phyloP scores from a whole-genome alignment of 2,329 filamentous ascomycete genomes.

The Fusarium devonianum region DNA sequence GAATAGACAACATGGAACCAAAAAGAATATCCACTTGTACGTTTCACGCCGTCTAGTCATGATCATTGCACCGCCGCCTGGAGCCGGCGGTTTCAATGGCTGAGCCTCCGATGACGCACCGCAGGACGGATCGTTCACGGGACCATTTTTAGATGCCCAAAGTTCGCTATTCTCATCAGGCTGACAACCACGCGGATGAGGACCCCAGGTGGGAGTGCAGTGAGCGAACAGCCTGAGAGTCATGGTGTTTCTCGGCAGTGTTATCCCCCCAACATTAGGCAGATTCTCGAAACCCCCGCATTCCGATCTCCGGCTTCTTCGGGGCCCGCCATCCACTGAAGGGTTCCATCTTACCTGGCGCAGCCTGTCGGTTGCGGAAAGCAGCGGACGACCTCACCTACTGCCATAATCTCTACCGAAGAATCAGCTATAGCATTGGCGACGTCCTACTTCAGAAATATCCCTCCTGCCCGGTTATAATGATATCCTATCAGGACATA shows the following conservation, averaged over 20 bases:
- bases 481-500: no score
- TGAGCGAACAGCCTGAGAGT: background rate
- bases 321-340: slow-evolving; percentile 4
- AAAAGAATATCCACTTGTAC: no score
- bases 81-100: slow-evolving; percentile 15
- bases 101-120: slow-evolving; percentile 21
- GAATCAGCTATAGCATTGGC: no score
- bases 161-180: no score
- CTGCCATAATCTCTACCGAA: no score
- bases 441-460: slow-evolving; percentile 6
- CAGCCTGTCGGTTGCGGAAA: no score
- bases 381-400: no score
- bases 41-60: slow-evolving; percentile 7
- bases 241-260: background rate
- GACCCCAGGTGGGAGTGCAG: no score
- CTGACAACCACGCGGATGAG: no score
- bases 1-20: no score
- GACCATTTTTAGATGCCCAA: no score
- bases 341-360: slow-evolving; percentile 4
- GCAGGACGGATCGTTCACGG: slow-evolving; percentile 1
- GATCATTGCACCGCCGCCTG: slow-evolving; percentile 25
- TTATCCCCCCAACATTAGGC: background rate
- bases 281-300: slow-evolving; percentile 11
- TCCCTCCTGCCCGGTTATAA: background rate
- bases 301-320: slow-evolving; percentile 26